Evolutionary conservation across 1,284 basidiomycete species (phyloP), one percentile per base, ranked within the genome.

Genomic region (Wallemia ichthyophaga): DNA sequence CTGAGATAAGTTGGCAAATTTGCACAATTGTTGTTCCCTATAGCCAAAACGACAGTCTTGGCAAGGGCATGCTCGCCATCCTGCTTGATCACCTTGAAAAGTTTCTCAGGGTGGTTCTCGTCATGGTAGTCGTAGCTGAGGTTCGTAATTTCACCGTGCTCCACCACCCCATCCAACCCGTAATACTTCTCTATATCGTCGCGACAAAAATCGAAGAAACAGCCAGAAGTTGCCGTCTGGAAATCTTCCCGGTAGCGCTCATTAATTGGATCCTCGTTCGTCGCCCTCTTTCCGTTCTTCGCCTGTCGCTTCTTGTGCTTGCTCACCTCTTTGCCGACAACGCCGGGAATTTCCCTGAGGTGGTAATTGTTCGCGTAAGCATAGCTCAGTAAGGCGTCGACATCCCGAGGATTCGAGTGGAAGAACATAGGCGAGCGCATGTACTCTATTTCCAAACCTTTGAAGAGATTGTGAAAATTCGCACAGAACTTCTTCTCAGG

Each of bases 361-460:
- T 70, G 66, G 13, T 64, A 62, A 26, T 64, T 61, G 1, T 58
- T 62, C 17, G 62, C 61, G 23, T 65, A 63, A 2, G 69, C 65
- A 55, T 62, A 69, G 7, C 66, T 66, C 1, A 70, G 63, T 13
- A 71, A 62, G 1, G 65, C 64, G 55, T 70, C 68, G 21, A 66
- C 64, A 37, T 70, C 69, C 3, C 67, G 63, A 0, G 70, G 68
- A 27, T 64, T 62, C 0, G 64, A 63, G 60, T 72, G 70, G 58
- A 71, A 72, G 60, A 71, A 68, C 66, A 72, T 68, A 1, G 71
- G 70, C 24, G 65, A 67, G 3, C 70, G 64, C 19, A 72, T 62
- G 61, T 69, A 63, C 17, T 37, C 25, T 54, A 67, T 66, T 24
- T 60, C 27, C 2, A 67, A 60, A 1, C n/a, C n/a, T n/a, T n/a